A percentile compares a stretch with the other conserved stretches of the same genome.
Evolutionary conservation across 257 asterid genomes (phyloP).

Genomic region (Coffea eugenioides): DNA sequence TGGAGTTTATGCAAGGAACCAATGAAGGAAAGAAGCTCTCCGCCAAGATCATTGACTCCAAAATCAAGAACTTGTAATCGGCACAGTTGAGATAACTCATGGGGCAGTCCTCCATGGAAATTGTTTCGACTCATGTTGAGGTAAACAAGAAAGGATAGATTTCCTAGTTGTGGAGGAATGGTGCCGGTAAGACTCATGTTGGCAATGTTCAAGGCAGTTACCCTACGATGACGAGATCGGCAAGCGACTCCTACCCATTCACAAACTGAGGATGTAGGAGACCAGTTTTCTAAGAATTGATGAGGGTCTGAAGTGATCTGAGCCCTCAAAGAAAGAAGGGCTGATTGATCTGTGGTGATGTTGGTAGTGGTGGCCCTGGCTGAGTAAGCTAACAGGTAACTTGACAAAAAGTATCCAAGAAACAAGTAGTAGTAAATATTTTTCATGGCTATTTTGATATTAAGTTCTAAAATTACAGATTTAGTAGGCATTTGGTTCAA

Average conservation of each 20-base stretch:
- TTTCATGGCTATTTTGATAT: background rate
- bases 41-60: background rate
- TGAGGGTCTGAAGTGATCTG: conserved; percentile 9
- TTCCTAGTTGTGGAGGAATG: no score
- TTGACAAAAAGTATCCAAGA: no score
- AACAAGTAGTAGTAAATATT: no score
- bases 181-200: no score
- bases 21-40: background rate
- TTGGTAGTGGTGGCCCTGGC: background rate
- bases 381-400: no score
- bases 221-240: conserved; percentile 6
- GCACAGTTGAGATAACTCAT: background rate
- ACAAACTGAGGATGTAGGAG: background rate
- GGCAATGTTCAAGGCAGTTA: background rate
- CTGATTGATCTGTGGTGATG: conserved; percentile 14
- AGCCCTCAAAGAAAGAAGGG: conserved; percentile 25
- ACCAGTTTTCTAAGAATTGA: conserved; percentile 16
- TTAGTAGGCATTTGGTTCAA: no score
- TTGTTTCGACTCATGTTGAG: no score
- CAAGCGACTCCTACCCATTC: no score
- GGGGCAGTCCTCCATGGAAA: background rate
- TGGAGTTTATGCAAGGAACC: background rate
- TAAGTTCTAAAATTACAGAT: background rate
- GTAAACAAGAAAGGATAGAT: no score
- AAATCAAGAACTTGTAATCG: background rate